Conservation (phyloP, 2,329 filamentous ascomycete genomes). For the Helminthosporium solani region DNA sequence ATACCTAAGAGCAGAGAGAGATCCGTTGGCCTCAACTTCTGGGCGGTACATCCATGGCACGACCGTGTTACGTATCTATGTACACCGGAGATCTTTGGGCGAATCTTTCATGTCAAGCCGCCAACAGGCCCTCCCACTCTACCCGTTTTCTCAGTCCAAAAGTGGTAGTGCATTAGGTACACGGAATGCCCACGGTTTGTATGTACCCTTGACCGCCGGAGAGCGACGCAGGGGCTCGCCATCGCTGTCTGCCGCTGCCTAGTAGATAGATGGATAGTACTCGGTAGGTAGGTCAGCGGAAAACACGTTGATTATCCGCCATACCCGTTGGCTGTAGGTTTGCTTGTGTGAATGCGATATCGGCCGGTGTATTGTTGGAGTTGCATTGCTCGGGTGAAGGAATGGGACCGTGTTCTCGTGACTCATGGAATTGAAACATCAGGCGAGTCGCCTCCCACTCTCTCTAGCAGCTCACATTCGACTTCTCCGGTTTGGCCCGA, state of each 20-base stretch:
- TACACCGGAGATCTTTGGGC: background rate
- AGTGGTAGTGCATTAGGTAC: conserved; percentile 15
- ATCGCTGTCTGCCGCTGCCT: conserved; percentile 14
- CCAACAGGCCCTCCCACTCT: conserved; percentile 9
- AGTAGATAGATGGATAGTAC: background rate
- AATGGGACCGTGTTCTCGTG: conserved; percentile 34
- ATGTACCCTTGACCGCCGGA: conserved; percentile 10
- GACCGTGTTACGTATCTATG: background rate
- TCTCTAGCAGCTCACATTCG: conserved; percentile 16
- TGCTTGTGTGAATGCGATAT: conserved; percentile 32
- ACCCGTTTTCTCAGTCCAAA: conserved; percentile 13
- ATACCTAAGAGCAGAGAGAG: conserved; percentile 10
- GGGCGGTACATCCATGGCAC: background rate
- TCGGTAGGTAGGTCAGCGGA: no score
- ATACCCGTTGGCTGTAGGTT: conserved; percentile 2
- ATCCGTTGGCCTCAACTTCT: conserved; percentile 8
- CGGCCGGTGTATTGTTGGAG: conserved; percentile 25
- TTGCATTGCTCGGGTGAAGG: conserved; percentile 6
- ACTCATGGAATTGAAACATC: conserved; percentile 34
- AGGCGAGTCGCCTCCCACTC: conserved; percentile 18
- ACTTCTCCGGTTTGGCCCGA: conserved; percentile 17
- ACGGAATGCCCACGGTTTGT: conserved; percentile 7
- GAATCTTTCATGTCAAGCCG: conserved; percentile 18
- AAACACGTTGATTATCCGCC: conserved; percentile 33
- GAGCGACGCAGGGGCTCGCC: conserved; percentile 7